phyloP scores from a whole-genome alignment of 2,329 filamentous ascomycete species.

The Colletotrichum gigasporum region DNA sequence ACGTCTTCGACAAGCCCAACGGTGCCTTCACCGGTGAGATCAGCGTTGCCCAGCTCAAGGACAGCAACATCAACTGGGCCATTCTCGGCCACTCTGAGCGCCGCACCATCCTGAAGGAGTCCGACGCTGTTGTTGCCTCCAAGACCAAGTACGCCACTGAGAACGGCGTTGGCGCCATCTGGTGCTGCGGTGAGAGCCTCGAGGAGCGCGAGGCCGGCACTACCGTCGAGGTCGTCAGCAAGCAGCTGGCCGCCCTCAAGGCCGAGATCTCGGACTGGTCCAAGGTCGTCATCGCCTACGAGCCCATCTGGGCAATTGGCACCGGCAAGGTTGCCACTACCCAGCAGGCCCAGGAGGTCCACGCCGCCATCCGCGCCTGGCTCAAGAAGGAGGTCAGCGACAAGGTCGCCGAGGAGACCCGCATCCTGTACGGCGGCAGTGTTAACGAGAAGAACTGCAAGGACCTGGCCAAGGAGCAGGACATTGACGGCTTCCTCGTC shows the following conservation, averaged over 20 bases:
- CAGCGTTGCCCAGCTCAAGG: conserved; percentile 89
- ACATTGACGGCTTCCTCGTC: conserved; percentile 98
- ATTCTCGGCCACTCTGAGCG: conserved; percentile 96
- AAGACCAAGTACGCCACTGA: conserved; percentile 96
- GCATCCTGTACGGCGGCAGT: conserved; percentile 95
- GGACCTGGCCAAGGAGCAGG: conserved; percentile 88
- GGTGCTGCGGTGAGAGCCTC: conserved; percentile 96
- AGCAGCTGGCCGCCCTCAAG: conserved; percentile 86
- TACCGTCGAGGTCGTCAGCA: conserved; percentile 87
- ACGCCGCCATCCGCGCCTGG: conserved; percentile 92
- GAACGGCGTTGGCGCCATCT: conserved; percentile 87
- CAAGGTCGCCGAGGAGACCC: conserved; percentile 82
- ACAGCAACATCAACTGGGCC: conserved; percentile 87
- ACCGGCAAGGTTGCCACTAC: conserved; percentile 93
- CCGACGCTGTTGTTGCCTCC: conserved; percentile 83
- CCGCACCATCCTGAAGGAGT: conserved; percentile 87
- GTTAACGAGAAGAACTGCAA: conserved; percentile 98
- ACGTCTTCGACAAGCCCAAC: conserved; percentile 96
- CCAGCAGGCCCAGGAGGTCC: conserved; percentile 92
- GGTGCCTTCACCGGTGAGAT: conserved; percentile 98
- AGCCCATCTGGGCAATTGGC: conserved; percentile 97
- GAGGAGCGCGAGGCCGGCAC: conserved; percentile 88
- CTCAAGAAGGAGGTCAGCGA: conserved; percentile 80
- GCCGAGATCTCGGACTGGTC: conserved; percentile 83
- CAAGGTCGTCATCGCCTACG: conserved; percentile 96